A percentile compares a stretch with the other conserved stretches of the same genome.
Evolutionary conservation across 2,329 filamentous ascomycete species (phyloP).

Genomic region (Neopestalotiopsis sp.): DNA sequence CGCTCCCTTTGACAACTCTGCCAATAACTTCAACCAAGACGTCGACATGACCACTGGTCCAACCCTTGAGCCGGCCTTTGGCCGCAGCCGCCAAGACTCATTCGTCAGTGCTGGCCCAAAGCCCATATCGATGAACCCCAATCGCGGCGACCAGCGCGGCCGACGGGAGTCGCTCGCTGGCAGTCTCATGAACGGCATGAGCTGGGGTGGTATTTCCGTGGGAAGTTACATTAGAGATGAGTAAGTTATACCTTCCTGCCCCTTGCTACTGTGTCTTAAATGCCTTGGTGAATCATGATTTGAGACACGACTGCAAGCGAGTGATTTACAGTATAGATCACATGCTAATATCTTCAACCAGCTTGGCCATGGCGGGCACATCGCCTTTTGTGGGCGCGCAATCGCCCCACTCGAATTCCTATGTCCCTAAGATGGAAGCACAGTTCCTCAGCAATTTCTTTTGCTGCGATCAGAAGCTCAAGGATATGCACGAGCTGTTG

Average conservation of each 20-base stretch:
- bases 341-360: slow-evolving; percentile 43
- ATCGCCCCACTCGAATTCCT: slow-evolving; percentile 96
- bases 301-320: slow-evolving; percentile 28
- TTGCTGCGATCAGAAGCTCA: slow-evolving; percentile 88
- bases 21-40: slow-evolving; percentile 35
- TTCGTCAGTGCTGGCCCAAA: slow-evolving; percentile 70
- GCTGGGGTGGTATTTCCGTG: slow-evolving; percentile 95
- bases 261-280: slow-evolving; percentile 19
- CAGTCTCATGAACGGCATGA: slow-evolving; percentile 81
- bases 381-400: slow-evolving; percentile 83
- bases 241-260: slow-evolving; percentile 63
- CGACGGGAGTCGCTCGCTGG: slow-evolving; percentile 68
- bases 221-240: slow-evolving; percentile 98
- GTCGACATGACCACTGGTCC: slow-evolving; percentile 64
- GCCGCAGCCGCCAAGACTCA: slow-evolving; percentile 66
- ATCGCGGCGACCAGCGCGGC: slow-evolving; percentile 63
- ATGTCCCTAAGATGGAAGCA: slow-evolving; percentile 93
- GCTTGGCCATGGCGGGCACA: slow-evolving; percentile 93
- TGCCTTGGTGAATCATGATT: slow-evolving; percentile 9
- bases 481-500: slow-evolving; percentile 90
- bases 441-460: slow-evolving; percentile 98
- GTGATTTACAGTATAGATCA: slow-evolving; percentile 21
- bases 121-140: slow-evolving; percentile 71
- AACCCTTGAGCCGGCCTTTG: slow-evolving; percentile 62
- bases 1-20: neutral